phyloP scores from a whole-genome alignment of 2,329 filamentous ascomycete genomes.

The Paramyrothecium roridum region DNA sequence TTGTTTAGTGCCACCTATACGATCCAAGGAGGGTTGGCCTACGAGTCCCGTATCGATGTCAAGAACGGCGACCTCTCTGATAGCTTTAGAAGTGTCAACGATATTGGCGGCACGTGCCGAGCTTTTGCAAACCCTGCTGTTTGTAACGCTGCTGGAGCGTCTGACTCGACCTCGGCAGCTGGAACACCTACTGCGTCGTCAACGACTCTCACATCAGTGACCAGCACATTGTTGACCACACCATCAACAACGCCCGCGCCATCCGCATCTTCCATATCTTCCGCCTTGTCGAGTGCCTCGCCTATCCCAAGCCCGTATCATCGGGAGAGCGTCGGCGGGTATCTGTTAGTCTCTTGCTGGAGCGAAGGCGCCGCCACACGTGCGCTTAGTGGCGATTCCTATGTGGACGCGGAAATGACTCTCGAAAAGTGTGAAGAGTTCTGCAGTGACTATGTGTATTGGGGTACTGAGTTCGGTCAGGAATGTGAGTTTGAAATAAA shows the following conservation, averaged over 20 bases:
- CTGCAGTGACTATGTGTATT: conserved; percentile 45
- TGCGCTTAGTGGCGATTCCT: conserved; percentile 37
- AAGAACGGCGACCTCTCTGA: conserved; percentile 38
- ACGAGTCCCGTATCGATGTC: conserved; percentile 43
- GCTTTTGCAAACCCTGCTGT: conserved; percentile 32
- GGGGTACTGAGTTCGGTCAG: conserved; percentile 48
- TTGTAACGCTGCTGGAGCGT: conserved; percentile 16
- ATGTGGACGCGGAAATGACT: conserved; percentile 47
- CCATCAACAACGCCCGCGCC: not conserved
- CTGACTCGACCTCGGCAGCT: conserved; percentile 7
- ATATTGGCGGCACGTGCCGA: conserved; percentile 40
- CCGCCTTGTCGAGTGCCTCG: conserved; percentile 11
- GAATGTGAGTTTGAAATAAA: conserved; percentile 35
- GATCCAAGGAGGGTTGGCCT: conserved; percentile 40
- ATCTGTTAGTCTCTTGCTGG: conserved; percentile 44
- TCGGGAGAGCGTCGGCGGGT: conserved; percentile 38
- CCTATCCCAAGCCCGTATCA: conserved; percentile 22
- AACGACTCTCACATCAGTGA: conserved; percentile 2
- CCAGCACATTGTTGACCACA: not conserved
- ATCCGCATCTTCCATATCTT: not conserved
- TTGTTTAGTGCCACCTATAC: conserved; percentile 40
- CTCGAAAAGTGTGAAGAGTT: conserved; percentile 42
- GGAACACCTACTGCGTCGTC: conserved; percentile 1
- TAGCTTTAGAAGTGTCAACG: conserved; percentile 44
- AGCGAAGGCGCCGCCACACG: conserved; percentile 41